Percentiles rank a stretch among this genome's conserved stretches.
Conservation (phyloP, 2,329 filamentous ascomycete species). For the Aspergillus viridinutans region DNA sequence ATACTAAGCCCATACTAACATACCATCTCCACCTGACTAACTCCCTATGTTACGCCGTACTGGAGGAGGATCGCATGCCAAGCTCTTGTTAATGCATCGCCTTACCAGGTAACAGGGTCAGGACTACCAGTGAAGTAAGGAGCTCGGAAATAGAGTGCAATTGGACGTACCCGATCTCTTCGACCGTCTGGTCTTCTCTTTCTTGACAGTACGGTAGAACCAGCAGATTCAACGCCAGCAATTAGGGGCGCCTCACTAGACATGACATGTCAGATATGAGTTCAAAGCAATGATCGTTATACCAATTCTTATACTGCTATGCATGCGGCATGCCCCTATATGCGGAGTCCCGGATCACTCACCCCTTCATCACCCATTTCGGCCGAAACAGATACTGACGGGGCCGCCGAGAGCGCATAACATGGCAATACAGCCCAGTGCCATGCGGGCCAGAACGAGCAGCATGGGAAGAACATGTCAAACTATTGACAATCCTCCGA, state of each 20-base stretch:
- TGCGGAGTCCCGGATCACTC: background rate
- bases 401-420: background rate
- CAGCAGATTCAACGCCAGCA: too few relatives aligned
- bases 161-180: background rate
- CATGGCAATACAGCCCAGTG: background rate
- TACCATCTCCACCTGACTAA: background rate
- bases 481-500: background rate
- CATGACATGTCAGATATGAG: background rate
- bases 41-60: background rate
- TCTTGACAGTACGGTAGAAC: background rate
- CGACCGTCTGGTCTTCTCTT: background rate
- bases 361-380: background rate
- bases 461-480: background rate
- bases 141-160: background rate
- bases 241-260: too few relatives aligned
- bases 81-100: slow-evolving; percentile 2
- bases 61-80: background rate
- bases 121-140: background rate
- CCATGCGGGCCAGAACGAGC: background rate
- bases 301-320: background rate
- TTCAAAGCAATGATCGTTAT: too few relatives aligned
- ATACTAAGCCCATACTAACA: too few relatives aligned
- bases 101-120: background rate
- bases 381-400: background rate
- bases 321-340: background rate